These are phyloP conservation scores for Liquidambar formosana DNA, from an alignment of 164 flowering plant genomes.

Conservation along the genomic window DNA sequence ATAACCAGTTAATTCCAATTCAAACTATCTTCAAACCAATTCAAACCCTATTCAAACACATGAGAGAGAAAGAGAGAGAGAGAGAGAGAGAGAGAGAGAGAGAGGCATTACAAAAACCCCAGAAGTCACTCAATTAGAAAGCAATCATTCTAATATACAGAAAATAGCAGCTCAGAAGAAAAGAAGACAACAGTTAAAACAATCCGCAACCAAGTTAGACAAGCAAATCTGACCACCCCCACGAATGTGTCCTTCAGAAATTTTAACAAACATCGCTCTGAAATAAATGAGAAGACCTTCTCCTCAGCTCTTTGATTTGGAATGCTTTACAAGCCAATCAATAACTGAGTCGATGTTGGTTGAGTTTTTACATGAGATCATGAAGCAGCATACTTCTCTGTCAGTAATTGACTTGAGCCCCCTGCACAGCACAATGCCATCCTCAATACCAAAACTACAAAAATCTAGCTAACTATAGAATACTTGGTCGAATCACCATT, in stretches of 20 bases:
- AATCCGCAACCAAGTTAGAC: constrained; percentile 16
- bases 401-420: constrained; percentile 53
- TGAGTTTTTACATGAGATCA: constrained; percentile 77
- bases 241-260: background rate
- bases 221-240: constrained; percentile 4
- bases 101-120: background rate
- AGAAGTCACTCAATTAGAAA: background rate
- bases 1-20: too few relatives aligned
- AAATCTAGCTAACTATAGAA: background rate
- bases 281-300: too few relatives aligned
- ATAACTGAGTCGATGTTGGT: constrained; percentile 68
- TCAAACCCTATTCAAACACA: too few relatives aligned
- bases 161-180: background rate
- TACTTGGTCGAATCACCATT: too few relatives aligned
- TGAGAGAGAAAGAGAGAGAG: background rate
- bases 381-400: constrained; percentile 70
- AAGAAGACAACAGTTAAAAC: background rate
- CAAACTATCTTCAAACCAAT: too few relatives aligned
- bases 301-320: constrained; percentile 54
- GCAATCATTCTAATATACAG: constrained; percentile 1
- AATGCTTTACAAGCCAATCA: constrained; percentile 76
- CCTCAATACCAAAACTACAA: background rate
- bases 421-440: constrained; percentile 34
- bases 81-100: background rate
- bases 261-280: background rate